Evolutionary conservation across 495 filamentous ascomycete species (phyloP), one percentile per base, ranked within the genome.

Genomic region (Tuber microsphaerosporum): DNA sequence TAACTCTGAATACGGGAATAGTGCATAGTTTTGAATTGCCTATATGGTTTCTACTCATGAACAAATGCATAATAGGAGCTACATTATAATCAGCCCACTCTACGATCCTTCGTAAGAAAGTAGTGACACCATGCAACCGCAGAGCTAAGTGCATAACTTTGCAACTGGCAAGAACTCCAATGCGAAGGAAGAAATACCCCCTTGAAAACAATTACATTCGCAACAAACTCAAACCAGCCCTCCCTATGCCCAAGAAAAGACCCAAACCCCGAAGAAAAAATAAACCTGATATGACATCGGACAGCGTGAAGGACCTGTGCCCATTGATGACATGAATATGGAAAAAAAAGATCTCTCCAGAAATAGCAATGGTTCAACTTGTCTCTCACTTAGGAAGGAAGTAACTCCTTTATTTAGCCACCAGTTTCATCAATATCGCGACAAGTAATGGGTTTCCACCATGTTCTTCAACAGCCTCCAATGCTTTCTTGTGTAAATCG

Each of bases 381-480:
- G n/a, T n/a, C 56, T 65, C 56, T 12, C 26, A 7, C 16, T 19
- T 65, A 34, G 56, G 26, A 31, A 31, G 56, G 12, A 34, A 65
- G 56, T 82, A 83, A 34, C 41, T 71, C 72, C 74, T n/a, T 34
- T 70, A 71, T 34, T 73, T 74, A 26, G 82, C 65, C 74, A 45
- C 71, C 81, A 83, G 71, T 75, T 74, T 83, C 17, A 69, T 69
- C 69, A 83, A 70, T 68, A 83, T 81, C 1, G 16, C 74, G 45
- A 69, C 48, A 37, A 83, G 70, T 37, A 69, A 7, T 14, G n/a
- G 20, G 71, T 84, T 83, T 34, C 79, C 83, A 70, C 92, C 91
- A n/a, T 93, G 87, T 77, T 87, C 86, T 70, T 91, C 89, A 56
- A 94, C 88, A 84, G 93, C 85, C 76, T 84, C 85, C 72, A 89